Conservation (phyloP, 2,329 filamentous ascomycete species). For the Capronia americana region DNA sequence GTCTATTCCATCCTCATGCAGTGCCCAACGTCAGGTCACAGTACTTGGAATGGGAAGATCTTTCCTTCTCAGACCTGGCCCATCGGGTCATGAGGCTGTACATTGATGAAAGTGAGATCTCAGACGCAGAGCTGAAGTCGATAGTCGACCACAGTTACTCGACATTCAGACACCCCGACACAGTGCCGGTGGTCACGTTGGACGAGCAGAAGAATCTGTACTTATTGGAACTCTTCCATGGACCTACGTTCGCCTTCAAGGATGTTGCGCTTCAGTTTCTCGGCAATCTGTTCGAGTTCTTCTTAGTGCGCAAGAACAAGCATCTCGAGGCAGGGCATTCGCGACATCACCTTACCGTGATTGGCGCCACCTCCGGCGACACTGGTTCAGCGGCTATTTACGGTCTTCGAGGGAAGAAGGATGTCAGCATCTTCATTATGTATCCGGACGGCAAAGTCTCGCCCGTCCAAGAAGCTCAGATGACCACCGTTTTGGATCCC, state of each 20-base stretch:
- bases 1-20: constrained; percentile 85
- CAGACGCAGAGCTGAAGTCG: constrained; percentile 75
- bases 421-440: constrained; percentile 94
- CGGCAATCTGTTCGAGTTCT: constrained; percentile 78
- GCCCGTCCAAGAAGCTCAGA: constrained; percentile 93
- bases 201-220: constrained; percentile 75
- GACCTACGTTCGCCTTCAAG: constrained; percentile 94
- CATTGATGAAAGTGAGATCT: constrained; percentile 83
- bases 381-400: constrained; percentile 97
- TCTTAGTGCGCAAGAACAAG: constrained; percentile 53
- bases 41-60: constrained; percentile 77
- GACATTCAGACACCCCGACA: constrained; percentile 80
- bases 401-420: constrained; percentile 91
- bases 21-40: constrained; percentile 70
- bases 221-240: constrained; percentile 93
- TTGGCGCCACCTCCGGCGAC: constrained; percentile 83
- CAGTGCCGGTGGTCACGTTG: constrained; percentile 80
- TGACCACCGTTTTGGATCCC: constrained; percentile 88
- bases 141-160: constrained; percentile 87
- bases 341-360: constrained; percentile 80
- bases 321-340: constrained; percentile 56
- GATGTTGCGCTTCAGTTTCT: constrained; percentile 92
- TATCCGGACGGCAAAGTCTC: constrained; percentile 89
- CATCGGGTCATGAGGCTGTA: constrained; percentile 86
- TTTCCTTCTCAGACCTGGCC: constrained; percentile 81